Evolutionary conservation across 2,329 filamentous ascomycete species (phyloP).

Genomic region (Tricladium varicosporioides): DNA sequence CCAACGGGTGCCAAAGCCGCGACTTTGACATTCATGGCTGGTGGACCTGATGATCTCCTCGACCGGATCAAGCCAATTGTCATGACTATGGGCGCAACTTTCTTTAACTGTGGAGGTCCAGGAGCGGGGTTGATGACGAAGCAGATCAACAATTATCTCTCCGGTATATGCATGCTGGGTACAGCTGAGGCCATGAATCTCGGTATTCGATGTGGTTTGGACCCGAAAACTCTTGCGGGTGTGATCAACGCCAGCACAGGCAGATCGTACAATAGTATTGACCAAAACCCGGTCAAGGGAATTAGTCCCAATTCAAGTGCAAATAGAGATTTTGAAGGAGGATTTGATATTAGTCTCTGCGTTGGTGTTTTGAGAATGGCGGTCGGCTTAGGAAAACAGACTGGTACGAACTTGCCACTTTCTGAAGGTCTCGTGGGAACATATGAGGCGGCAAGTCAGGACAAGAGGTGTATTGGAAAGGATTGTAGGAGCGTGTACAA

Average conservation of each 20-base stretch:
- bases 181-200: constrained; percentile 58
- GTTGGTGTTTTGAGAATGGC: constrained; percentile 56
- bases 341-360: constrained; percentile 59
- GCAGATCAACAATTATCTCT: constrained; percentile 60
- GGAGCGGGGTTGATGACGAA: constrained; percentile 56
- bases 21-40: constrained; percentile 39
- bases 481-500: constrained; percentile 13
- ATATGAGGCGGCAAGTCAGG: constrained; percentile 1
- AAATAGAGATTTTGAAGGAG: constrained; percentile 40
- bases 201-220: constrained; percentile 55
- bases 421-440: not conserved
- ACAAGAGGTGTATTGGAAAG: constrained; percentile 5
- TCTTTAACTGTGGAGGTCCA: constrained; percentile 54
- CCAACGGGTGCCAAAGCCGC: constrained; percentile 33
- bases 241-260: constrained; percentile 48
- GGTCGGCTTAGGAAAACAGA: constrained; percentile 49
- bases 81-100: constrained; percentile 50
- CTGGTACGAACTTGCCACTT: constrained; percentile 25
- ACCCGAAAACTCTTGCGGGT: constrained; percentile 49
- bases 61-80: constrained; percentile 42
- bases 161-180: constrained; percentile 56
- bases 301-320: constrained; percentile 32
- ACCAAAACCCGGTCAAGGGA: constrained; percentile 35
- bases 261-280: constrained; percentile 33
- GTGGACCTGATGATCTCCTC: constrained; percentile 36